Percentiles rank a stretch among this genome's conserved stretches.
phyloP scores from a whole-genome alignment of 345 rosid genomes.

The Erucastrum elatum region DNA sequence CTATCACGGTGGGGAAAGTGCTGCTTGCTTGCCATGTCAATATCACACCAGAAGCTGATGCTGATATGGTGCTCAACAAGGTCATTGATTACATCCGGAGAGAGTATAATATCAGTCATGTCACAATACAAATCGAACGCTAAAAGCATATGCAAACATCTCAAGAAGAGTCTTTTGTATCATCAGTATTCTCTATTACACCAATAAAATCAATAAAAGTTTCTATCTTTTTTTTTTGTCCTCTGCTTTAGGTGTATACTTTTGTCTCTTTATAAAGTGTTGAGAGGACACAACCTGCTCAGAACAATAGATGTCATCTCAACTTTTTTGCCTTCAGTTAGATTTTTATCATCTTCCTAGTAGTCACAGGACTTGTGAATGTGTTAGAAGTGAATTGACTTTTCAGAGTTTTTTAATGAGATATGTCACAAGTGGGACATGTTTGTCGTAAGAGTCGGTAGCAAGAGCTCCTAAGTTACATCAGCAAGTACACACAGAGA shows the following conservation, averaged over 20 bases:
- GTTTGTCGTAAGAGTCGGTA: conserved; percentile 32
- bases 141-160: conserved; percentile 3
- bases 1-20: conserved; percentile 78
- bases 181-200: conserved; percentile 10
- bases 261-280: conserved; percentile 15
- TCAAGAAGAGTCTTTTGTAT: conserved; percentile 18
- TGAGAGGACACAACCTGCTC: conserved; percentile 28
- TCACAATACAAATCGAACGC: conserved; percentile 78
- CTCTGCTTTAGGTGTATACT: conserved; percentile 7
- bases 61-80: conserved; percentile 70
- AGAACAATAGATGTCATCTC: conserved; percentile 17
- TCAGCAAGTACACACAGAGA: conserved; percentile 18
- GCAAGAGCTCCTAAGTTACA: conserved; percentile 33
- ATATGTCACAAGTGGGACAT: conserved; percentile 45
- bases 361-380: conserved; percentile 31
- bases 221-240: not conserved
- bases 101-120: conserved; percentile 75
- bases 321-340: conserved; percentile 21
- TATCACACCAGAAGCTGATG: conserved; percentile 68
- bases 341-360: conserved; percentile 26
- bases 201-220: conserved; percentile 20
- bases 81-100: conserved; percentile 64
- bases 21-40: conserved; percentile 80
- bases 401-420: conserved; percentile 27
- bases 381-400: conserved; percentile 37